Conservation (phyloP, 225 moss, liverwort and hornwort species). For the Polytrichum commune region DNA sequence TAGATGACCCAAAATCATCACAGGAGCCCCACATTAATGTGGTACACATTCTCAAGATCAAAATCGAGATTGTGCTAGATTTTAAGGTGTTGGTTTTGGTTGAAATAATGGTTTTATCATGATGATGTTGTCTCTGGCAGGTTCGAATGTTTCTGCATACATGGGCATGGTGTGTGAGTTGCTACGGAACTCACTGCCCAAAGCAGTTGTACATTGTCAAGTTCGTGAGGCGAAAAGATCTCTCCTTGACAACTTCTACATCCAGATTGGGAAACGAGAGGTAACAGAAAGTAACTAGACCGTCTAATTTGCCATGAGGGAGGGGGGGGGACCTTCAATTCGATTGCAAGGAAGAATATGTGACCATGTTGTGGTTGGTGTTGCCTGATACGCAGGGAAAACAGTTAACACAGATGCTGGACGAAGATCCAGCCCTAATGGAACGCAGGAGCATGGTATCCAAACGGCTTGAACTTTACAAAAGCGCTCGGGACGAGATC, state of each 20-base stretch:
- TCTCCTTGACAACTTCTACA: conserved; percentile 45
- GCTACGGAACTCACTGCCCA: conserved; percentile 40
- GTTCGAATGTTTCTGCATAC: conserved; percentile 47
- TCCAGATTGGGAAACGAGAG: conserved; percentile 57
- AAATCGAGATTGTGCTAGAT: background rate
- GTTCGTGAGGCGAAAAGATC: conserved; percentile 55
- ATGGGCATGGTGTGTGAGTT: conserved; percentile 46
- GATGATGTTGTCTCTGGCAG: conserved; percentile 8
- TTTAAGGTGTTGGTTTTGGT: background rate
- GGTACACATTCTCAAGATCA: background rate
- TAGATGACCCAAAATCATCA: background rate
- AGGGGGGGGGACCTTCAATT: background rate
- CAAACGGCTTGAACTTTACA: conserved; percentile 57
- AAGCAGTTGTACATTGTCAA: conserved; percentile 58
- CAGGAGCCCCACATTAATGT: background rate
- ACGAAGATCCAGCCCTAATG: conserved; percentile 48
- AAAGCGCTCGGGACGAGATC: conserved; percentile 49
- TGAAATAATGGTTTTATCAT: background rate
- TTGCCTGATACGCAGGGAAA: conserved; percentile 13
- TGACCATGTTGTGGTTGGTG: background rate
- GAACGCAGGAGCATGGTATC: conserved; percentile 37
- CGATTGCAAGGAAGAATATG: background rate
- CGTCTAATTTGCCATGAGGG: background rate
- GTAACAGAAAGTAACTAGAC: background rate
- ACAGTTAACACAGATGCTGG: conserved; percentile 37